phyloP scores from a whole-genome alignment of 1,139 yeast species.

The Pichia sp. region DNA sequence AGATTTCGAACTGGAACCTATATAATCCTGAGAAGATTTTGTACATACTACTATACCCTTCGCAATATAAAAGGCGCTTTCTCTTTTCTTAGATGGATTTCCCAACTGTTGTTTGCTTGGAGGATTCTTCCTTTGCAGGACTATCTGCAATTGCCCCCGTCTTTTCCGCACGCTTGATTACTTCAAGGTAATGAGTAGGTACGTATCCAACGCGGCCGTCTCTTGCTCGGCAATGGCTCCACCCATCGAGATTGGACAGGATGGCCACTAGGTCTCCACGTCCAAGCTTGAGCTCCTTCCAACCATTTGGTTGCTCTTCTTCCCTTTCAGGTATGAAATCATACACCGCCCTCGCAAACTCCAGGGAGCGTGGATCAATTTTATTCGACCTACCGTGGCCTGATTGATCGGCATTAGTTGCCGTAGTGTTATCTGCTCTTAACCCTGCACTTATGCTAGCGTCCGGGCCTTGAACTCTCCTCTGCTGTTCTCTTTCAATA shows the following conservation, averaged over 20 bases:
- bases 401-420: not conserved
- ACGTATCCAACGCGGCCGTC: conserved; percentile 87
- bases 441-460: conserved; percentile 19
- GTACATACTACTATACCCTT: not conserved
- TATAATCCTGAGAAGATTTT: not conserved
- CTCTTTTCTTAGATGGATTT: not conserved
- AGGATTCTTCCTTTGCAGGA: not conserved
- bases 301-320: conserved; percentile 37
- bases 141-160: not conserved
- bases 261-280: conserved; percentile 88
- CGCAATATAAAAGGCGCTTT: not conserved
- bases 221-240: conserved; percentile 95
- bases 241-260: conserved; percentile 72
- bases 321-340: conserved; percentile 94
- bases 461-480: conserved; percentile 30
- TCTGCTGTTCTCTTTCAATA: conserved; percentile 54
- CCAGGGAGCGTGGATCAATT: conserved; percentile 70
- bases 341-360: conserved; percentile 84
- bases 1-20: conserved; percentile 36
- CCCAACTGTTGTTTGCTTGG: not conserved
- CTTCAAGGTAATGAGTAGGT: conserved; percentile 77
- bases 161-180: conserved; percentile 39
- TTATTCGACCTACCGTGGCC: conserved; percentile 31
- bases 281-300: conserved; percentile 61
- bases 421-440: conserved; percentile 6